Percentiles rank a stretch among this genome's conserved stretches.
Conservation (phyloP, 202 grass and related monocot species). For the Schoenoplectus tabernaemontani region DNA sequence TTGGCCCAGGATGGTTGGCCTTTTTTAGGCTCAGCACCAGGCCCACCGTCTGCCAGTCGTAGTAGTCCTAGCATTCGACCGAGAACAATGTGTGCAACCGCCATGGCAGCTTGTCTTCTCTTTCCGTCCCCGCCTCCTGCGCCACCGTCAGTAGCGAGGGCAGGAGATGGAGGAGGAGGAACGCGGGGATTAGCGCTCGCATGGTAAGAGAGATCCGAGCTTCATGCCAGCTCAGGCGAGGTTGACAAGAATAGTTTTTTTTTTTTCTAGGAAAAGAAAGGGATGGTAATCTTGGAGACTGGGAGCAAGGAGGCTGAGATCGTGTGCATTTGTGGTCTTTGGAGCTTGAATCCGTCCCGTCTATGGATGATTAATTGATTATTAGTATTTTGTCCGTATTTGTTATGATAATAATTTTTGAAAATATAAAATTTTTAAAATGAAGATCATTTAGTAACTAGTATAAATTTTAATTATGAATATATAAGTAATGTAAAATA, state of each 20-base stretch:
- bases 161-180: neutral
- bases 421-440: too few species aligned
- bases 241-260: neutral
- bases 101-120: slow-evolving; percentile 24
- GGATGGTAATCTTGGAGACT: too few species aligned
- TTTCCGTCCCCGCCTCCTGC: slow-evolving; percentile 14
- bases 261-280: neutral
- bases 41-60: slow-evolving; percentile 95
- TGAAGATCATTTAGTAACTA: too few species aligned
- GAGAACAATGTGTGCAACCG: slow-evolving; percentile 93
- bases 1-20: slow-evolving; percentile 58
- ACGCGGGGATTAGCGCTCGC: neutral
- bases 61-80: slow-evolving; percentile 92
- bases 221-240: neutral
- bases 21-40: slow-evolving; percentile 82
- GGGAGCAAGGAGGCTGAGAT: too few species aligned
- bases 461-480: too few species aligned
- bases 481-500: too few species aligned
- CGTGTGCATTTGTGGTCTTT: too few species aligned
- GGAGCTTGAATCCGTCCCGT: too few species aligned
- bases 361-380: too few species aligned
- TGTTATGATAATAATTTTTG: too few species aligned
- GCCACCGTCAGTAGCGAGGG: neutral
- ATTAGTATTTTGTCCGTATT: too few species aligned
- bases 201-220: slow-evolving; percentile 8